Conservation (phyloP, 2,329 filamentous ascomycete species). For the Fusarium succisae region DNA sequence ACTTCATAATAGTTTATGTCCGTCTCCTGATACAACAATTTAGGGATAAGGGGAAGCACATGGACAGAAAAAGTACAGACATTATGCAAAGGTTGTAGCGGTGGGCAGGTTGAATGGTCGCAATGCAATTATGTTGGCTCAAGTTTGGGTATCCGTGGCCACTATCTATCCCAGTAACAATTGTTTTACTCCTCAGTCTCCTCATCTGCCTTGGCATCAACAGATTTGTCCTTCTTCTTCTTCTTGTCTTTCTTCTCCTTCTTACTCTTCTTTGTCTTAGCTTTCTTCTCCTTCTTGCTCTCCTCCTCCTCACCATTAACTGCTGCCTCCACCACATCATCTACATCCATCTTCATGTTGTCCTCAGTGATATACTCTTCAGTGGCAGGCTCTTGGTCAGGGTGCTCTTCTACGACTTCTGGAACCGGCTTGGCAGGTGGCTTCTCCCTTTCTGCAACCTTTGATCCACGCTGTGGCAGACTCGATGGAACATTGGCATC, state of each 20-base stretch:
- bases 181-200: constrained; percentile 23
- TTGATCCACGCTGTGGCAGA: constrained; percentile 26
- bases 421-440: neutral
- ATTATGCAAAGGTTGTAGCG: neutral
- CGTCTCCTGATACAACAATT: neutral
- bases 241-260: constrained; percentile 16
- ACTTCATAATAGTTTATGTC: neutral
- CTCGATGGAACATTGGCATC: constrained; percentile 36
- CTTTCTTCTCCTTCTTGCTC: constrained; percentile 2
- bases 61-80: neutral
- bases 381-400: neutral
- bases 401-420: constrained; percentile 3
- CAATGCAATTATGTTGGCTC: neutral
- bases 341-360: constrained; percentile 19
- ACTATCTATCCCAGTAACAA: constrained; percentile 5
- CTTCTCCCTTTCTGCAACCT: constrained; percentile 7
- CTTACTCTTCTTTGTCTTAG: neutral
- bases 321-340: constrained; percentile 7
- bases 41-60: neutral
- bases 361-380: neutral
- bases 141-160: constrained; percentile 34
- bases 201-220: constrained; percentile 4
- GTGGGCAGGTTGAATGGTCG: neutral
- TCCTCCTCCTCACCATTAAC: neutral
- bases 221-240: constrained; percentile 16